Evolutionary conservation across 208 protist species (phyloP), one percentile per base, ranked within the genome.

Genomic region (Leishmania braziliensis): DNA sequence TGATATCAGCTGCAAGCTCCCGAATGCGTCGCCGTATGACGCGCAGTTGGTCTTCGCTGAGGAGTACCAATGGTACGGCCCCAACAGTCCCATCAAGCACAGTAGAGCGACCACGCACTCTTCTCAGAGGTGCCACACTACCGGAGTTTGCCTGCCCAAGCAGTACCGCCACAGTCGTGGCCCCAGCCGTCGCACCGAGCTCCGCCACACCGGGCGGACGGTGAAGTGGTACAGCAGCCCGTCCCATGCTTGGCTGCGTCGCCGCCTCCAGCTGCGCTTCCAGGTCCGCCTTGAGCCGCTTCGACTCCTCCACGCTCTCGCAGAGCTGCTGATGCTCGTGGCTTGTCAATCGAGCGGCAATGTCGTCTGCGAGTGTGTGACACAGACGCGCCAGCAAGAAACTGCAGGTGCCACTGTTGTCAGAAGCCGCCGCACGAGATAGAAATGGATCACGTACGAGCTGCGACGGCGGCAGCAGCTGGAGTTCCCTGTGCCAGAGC

Each of bases 391-490:
- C 94, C 5, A 97, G 81, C 50, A 87, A 77, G 56, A 95, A 90
- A 80, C 88, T 91, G 84, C 90, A 92, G 5, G 50, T 66, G 20
- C 93, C 93, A 29, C 66, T 95, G 4, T 51, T 51, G 75, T 97
- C 94, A 43, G 82, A 72, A 39, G 84, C 89, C 29, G 84, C 63
- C 9, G 83, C 83, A 33, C 83, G 76, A 8, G 90, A 84, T 16
- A 97, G 84, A 68, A 91, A 89, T 3, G 83, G 84, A 81, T 97
- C 94, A 51, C 92, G 92, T 62, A 97, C 91, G 43, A 95, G 76
- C 46, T 91, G 88, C n/a, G 93, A 93, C 26, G 91, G 75, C 39
- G 93, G 90, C 71, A 89, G 82, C 3, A 91, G 77, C 51, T 85
- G 87, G 3, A 88, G 82, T 54, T 91, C 88, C 6, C 56, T 72